phyloP scores from a whole-genome alignment of 2,329 filamentous ascomycete genomes.

The Bipolaris sorokiniana region DNA sequence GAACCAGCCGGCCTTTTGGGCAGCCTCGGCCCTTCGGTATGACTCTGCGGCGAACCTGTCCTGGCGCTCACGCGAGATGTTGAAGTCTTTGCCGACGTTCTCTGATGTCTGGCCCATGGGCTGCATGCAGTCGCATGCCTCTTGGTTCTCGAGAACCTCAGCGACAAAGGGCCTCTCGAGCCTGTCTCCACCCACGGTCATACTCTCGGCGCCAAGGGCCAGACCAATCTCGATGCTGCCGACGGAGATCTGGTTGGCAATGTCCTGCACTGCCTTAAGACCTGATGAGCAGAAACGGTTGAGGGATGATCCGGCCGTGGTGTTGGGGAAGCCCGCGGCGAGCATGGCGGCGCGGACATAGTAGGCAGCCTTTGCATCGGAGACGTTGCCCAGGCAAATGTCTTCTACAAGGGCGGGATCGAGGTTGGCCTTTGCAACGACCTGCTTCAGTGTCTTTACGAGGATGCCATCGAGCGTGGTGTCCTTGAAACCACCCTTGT shows the following conservation, averaged over 20 bases:
- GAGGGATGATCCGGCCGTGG: slow-evolving; percentile 76
- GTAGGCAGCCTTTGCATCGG: slow-evolving; percentile 85
- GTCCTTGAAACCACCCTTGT: slow-evolving; percentile 95
- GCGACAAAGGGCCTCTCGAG: slow-evolving; percentile 77
- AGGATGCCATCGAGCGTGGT: slow-evolving; percentile 86
- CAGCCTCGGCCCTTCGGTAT: slow-evolving; percentile 83
- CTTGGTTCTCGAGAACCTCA: slow-evolving; percentile 74
- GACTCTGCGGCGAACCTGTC: slow-evolving; percentile 87
- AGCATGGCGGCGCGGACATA: slow-evolving; percentile 87
- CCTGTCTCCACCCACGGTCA: slow-evolving; percentile 76
- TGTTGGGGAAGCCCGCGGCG: slow-evolving; percentile 92
- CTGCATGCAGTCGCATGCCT: slow-evolving; percentile 84
- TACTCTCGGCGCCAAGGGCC: slow-evolving; percentile 86
- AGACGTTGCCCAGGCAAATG: slow-evolving; percentile 91
- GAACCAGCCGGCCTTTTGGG: slow-evolving; percentile 89
- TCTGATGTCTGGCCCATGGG: slow-evolving; percentile 99
- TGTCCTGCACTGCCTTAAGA: slow-evolving; percentile 92
- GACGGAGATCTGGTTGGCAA: slow-evolving; percentile 81
- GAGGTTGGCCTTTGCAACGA: slow-evolving; percentile 70
- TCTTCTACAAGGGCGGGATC: slow-evolving; percentile 85
- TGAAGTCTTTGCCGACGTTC: slow-evolving; percentile 91
- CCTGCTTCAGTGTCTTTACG: slow-evolving; percentile 77
- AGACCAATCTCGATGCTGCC: slow-evolving; percentile 88
- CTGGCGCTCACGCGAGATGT: slow-evolving; percentile 78
- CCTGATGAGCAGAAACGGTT: slow-evolving; percentile 99